A percentile compares a stretch with the other conserved stretches of the same genome.
phyloP scores from a whole-genome alignment of 2,329 filamentous ascomycete species.

The Epichloe sylvatica region DNA sequence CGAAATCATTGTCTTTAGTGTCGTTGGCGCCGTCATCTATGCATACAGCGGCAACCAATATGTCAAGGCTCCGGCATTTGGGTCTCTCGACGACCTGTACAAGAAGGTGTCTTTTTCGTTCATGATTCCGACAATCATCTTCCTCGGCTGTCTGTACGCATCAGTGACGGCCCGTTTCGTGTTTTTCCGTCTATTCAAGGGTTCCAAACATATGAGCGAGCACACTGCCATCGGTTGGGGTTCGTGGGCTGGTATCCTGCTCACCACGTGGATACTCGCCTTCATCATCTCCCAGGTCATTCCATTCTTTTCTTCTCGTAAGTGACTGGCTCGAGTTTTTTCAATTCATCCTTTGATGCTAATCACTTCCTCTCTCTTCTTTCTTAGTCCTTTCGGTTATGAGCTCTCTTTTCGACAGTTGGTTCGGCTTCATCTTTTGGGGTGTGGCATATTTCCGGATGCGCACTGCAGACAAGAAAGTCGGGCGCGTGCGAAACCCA shows the following conservation, averaged over 20 bases:
- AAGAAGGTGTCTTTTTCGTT: slow-evolving; percentile 87
- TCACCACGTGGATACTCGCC: slow-evolving; percentile 63
- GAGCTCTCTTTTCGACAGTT: slow-evolving; percentile 84
- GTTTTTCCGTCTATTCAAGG: slow-evolving; percentile 78
- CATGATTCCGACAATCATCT: slow-evolving; percentile 91
- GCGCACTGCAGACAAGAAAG: slow-evolving; percentile 46
- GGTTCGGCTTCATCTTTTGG: slow-evolving; percentile 95
- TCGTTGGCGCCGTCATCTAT: slow-evolving; percentile 71
- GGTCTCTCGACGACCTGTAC: slow-evolving; percentile 62
- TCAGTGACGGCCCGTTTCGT: slow-evolving; percentile 82
- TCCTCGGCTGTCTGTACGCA: slow-evolving; percentile 80
- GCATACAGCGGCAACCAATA: slow-evolving; percentile 84
- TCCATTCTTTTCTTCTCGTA: slow-evolving; percentile 73
- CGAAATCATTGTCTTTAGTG: slow-evolving; percentile 72
- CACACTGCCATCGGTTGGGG: slow-evolving; percentile 75
- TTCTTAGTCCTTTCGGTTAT: slow-evolving; percentile 49
- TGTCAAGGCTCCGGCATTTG: slow-evolving; percentile 76
- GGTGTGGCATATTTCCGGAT: slow-evolving; percentile 68
- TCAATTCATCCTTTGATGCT: too few relatives aligned
- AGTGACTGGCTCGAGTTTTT: slow-evolving; percentile 11
- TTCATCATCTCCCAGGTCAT: slow-evolving; percentile 90
- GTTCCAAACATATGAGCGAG: slow-evolving; percentile 62
- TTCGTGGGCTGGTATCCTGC: slow-evolving; percentile 61
- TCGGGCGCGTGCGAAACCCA: slow-evolving; percentile 36
- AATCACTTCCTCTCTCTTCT: not conserved